Evolutionary conservation across 2,329 filamentous ascomycete species (phyloP).

Genomic region (Diaporthe vexans): DNA sequence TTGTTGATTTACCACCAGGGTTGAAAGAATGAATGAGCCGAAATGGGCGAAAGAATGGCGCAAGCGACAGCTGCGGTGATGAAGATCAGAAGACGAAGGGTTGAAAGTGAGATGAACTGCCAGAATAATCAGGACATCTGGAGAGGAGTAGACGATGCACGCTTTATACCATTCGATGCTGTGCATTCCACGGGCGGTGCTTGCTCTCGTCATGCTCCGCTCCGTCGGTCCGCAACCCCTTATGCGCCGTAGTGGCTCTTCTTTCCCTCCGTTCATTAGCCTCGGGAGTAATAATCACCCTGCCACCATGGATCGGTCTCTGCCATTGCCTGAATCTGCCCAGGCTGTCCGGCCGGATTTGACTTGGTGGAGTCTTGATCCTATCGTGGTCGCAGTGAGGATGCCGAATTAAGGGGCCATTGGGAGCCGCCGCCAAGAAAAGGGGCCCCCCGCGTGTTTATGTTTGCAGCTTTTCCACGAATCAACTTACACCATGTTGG

Average conservation of each 20-base stretch:
- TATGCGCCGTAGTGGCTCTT: constrained; percentile 24
- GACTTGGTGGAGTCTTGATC: constrained; percentile 5
- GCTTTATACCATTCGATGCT: constrained; percentile 27
- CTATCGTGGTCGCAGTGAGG: constrained; percentile 7
- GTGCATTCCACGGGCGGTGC: neutral
- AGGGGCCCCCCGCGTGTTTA: constrained; percentile 1
- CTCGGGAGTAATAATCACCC: neutral
- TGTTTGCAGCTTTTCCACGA: constrained; percentile 19
- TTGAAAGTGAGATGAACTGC: constrained; percentile 30
- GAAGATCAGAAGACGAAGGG: constrained; percentile 33
- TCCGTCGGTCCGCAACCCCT: neutral
- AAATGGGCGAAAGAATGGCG: constrained; percentile 36
- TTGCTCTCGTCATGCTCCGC: neutral
- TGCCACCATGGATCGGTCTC: neutral
- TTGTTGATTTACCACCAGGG: constrained; percentile 36
- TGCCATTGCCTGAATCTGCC: constrained; percentile 13
- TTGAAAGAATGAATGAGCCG: constrained; percentile 23
- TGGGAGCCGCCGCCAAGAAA: constrained; percentile 38
- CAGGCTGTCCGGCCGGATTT: neutral
- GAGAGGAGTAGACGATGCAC: constrained; percentile 21
- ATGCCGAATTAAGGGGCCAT: constrained; percentile 27
- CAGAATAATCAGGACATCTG: neutral
- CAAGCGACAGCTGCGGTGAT: constrained; percentile 36
- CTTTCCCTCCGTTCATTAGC: constrained; percentile 11
- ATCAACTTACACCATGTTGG: constrained; percentile 32